These are phyloP conservation scores for Candida boidinii DNA, from an alignment of 805 yeast genomes.

Conservation along the genomic window DNA sequence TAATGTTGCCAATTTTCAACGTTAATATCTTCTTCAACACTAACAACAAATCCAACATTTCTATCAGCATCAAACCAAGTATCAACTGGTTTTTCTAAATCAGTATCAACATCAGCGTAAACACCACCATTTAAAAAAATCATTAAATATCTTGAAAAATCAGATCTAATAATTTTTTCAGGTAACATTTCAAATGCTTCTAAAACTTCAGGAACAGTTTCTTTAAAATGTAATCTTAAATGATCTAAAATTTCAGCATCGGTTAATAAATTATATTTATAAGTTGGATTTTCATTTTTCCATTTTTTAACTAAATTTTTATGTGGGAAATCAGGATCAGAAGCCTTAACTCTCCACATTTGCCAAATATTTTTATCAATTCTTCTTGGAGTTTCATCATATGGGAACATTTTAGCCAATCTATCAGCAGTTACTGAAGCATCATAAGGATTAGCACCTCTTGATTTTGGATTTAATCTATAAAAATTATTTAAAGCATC, in stretches of 20 bases:
- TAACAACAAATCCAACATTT: constrained; percentile 44
- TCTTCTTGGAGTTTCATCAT: constrained; percentile 23
- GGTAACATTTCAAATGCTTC: constrained; percentile 47
- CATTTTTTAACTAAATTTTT: constrained; percentile 21
- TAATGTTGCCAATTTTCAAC: constrained; percentile 45
- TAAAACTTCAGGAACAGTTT: constrained; percentile 41
- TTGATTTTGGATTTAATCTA: constrained; percentile 22
- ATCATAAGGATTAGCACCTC: constrained; percentile 26
- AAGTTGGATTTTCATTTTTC: constrained; percentile 26
- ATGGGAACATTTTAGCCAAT: constrained; percentile 22
- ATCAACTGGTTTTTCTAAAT: constrained; percentile 45
- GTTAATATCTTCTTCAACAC: constrained; percentile 46
- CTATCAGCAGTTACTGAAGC: constrained; percentile 23
- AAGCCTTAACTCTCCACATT: constrained; percentile 26
- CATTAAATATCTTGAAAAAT: constrained; percentile 48
- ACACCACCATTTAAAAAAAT: constrained; percentile 50
- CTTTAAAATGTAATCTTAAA: constrained; percentile 18
- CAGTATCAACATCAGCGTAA: constrained; percentile 55
- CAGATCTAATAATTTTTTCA: constrained; percentile 41
- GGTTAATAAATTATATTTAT: constrained; percentile 21
- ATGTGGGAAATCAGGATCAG: constrained; percentile 27
- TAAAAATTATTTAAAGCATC: constrained; percentile 22
- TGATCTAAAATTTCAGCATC: constrained; percentile 24
- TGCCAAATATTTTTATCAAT: constrained; percentile 25
- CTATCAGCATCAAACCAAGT: constrained; percentile 52